phyloP scores from a whole-genome alignment of 1,139 yeast genomes.

The Protomyces pachydermus region DNA sequence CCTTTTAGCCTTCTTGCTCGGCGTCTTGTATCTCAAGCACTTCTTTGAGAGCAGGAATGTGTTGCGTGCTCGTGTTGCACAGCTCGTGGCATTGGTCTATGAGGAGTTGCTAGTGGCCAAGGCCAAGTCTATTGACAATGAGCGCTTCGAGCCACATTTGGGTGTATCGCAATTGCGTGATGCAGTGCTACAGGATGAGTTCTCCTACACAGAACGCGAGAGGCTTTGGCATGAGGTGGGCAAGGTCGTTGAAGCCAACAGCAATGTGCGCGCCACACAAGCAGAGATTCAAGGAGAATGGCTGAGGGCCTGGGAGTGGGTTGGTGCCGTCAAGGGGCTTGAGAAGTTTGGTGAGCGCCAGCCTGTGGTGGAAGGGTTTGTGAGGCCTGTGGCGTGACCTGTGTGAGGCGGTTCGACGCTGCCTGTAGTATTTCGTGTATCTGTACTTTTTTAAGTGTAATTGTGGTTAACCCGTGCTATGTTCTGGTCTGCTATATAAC shows the following conservation, averaged over 20 bases:
- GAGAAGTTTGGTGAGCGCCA: slow-evolving; percentile 3
- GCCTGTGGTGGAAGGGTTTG: slow-evolving; percentile 15
- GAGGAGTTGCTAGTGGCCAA: slow-evolving; percentile 9
- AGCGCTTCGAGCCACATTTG: slow-evolving; percentile 20
- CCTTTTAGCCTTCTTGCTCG: slow-evolving; percentile 11
- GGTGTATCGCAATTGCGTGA: slow-evolving; percentile 67
- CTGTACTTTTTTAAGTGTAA: too few species aligned
- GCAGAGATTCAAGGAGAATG: slow-evolving; percentile 80
- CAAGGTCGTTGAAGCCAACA: slow-evolving; percentile 57
- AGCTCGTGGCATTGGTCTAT: slow-evolving; percentile 18
- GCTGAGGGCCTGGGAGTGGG: slow-evolving; percentile 88
- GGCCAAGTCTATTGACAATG: slow-evolving; percentile 5
- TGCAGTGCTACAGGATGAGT: slow-evolving; percentile 48
- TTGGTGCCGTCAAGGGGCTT: slow-evolving; percentile 34
- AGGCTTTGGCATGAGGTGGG: slow-evolving; percentile 61
- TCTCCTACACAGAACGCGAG: slow-evolving; percentile 47
- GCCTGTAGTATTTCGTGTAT: too few species aligned
- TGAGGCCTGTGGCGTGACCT: slow-evolving; percentile 17
- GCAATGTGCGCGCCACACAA: slow-evolving; percentile 56
- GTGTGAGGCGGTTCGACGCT: too few species aligned
- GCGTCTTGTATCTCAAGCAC: slow-evolving; percentile 3
- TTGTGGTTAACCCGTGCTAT: too few species aligned
- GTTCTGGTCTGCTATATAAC: too few species aligned
- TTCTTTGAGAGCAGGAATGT: slow-evolving; percentile 15
- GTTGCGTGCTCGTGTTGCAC: neutral